Evolutionary conservation across 1,139 yeast genomes (phyloP).

Genomic region (Blastobotrys malaysiensis): DNA sequence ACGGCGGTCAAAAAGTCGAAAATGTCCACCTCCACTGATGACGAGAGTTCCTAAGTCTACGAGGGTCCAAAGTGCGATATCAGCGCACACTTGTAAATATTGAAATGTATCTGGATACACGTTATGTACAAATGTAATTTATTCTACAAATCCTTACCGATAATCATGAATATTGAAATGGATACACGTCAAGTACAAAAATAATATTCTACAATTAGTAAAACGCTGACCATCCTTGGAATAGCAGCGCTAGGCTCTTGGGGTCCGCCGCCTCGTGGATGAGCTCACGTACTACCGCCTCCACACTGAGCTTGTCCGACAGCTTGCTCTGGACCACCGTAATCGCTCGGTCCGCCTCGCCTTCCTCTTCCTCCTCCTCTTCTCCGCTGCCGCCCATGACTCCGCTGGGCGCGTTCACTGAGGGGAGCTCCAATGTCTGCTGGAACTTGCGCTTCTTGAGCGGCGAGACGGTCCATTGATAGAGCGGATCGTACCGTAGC

Average conservation of each 20-base stretch:
- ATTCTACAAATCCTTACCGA: neutral
- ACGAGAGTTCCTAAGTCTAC: neutral
- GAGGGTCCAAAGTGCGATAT: too few species aligned
- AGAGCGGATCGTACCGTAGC: conserved; percentile 85
- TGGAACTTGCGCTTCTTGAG: conserved; percentile 48
- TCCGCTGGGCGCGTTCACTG: neutral
- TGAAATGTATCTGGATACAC: neutral
- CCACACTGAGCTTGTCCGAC: conserved; percentile 67
- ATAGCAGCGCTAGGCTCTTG: conserved; percentile 66
- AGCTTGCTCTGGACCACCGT: conserved; percentile 67
- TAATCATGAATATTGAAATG: too few species aligned
- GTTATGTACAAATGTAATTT: neutral
- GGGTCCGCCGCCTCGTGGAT: conserved; percentile 70
- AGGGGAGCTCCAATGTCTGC: conserved; percentile 7
- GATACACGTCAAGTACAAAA: too few species aligned
- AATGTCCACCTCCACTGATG: conserved; percentile 1
- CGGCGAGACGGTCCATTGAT: conserved; percentile 83
- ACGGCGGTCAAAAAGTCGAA: conserved; percentile 17
- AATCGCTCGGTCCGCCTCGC: conserved; percentile 79
- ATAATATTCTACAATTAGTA: conserved; percentile 11
- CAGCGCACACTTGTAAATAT: neutral
- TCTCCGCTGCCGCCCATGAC: conserved; percentile 5
- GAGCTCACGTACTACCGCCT: conserved; percentile 77
- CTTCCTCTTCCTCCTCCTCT: conserved; percentile 28
- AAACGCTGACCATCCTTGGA: conserved; percentile 43